phyloP scores from a whole-genome alignment of 2,329 filamentous ascomycete genomes.

The Bimuria novae-zelandiae region DNA sequence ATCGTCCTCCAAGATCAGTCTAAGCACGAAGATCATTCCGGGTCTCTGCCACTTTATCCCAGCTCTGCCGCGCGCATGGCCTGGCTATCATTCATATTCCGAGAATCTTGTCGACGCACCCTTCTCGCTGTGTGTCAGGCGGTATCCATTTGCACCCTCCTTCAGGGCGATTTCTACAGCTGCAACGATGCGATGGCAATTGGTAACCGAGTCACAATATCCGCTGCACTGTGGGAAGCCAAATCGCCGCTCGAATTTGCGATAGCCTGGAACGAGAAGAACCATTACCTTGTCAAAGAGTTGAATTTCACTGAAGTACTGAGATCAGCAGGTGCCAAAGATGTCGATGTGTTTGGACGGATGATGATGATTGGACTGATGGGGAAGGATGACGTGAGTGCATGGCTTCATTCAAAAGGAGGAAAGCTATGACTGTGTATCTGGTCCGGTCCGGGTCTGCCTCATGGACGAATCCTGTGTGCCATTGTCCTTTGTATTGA shows the following conservation, averaged over 20 bases:
- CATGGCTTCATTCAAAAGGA: slow-evolving; percentile 34
- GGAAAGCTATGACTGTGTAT: slow-evolving; percentile 15
- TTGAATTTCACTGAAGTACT: slow-evolving; percentile 35
- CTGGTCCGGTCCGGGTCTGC: too few relatives aligned
- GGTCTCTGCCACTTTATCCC: slow-evolving; percentile 45
- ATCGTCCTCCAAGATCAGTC: slow-evolving; percentile 5
- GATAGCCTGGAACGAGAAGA: slow-evolving; percentile 36
- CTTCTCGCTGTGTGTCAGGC: slow-evolving; percentile 57
- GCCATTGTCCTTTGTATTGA: neutral
- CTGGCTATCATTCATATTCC: slow-evolving; percentile 59
- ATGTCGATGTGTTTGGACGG: slow-evolving; percentile 36
- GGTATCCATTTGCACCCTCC: slow-evolving; percentile 26
- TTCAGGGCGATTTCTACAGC: slow-evolving; percentile 18
- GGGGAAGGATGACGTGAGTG: slow-evolving; percentile 36
- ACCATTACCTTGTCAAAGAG: slow-evolving; percentile 33
- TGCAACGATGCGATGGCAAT: slow-evolving; percentile 18
- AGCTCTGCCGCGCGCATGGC: slow-evolving; percentile 45
- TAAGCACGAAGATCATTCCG: slow-evolving; percentile 18
- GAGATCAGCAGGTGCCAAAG: slow-evolving; percentile 24
- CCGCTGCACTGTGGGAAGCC: slow-evolving; percentile 38
- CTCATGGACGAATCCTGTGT: too few relatives aligned
- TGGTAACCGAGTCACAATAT: slow-evolving; percentile 27
- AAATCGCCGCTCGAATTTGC: slow-evolving; percentile 37
- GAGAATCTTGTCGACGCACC: slow-evolving; percentile 60
- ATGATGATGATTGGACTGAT: slow-evolving; percentile 33